Percentiles rank a stretch among this genome's conserved stretches.
These are phyloP conservation scores for Strobilomyces echinocephalus DNA, from an alignment of 768 basidiomycete species.

Conservation along the genomic window DNA sequence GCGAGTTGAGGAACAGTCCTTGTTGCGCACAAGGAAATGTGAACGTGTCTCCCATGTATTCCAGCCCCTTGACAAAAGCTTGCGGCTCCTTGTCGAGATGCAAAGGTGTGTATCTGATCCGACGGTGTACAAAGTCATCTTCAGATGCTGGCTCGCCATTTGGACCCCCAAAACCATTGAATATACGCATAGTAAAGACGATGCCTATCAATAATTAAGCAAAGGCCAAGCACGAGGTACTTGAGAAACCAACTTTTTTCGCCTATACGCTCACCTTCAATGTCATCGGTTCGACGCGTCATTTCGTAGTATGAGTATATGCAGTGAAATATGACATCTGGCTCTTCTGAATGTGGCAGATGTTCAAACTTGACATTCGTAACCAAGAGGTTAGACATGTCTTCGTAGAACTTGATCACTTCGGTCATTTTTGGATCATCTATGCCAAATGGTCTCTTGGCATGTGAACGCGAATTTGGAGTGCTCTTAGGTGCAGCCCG, in stretches of 20 bases:
- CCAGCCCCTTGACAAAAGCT: conserved; percentile 54
- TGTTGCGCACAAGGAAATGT: conserved; percentile 67
- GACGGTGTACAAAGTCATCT: conserved; percentile 31
- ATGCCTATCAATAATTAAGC: conserved; percentile 41
- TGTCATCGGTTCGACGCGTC: conserved; percentile 27
- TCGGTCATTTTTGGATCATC: conserved; percentile 57
- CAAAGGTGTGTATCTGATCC: conserved; percentile 54
- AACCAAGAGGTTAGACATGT: conserved; percentile 76
- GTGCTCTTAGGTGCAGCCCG: conserved; percentile 41
- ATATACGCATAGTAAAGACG: conserved; percentile 53
- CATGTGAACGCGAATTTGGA: conserved; percentile 31
- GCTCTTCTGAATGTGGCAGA: conserved; percentile 18
- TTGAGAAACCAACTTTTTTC: conserved; percentile 29
- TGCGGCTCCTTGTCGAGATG: conserved; percentile 57
- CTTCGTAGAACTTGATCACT: conserved; percentile 77
- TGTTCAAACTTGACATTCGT: conserved; percentile 51
- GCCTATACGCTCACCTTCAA: conserved; percentile 31
- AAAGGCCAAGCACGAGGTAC: background rate
- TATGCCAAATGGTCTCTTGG: conserved; percentile 32
- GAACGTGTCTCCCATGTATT: conserved; percentile 60
- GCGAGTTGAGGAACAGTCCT: conserved; percentile 59
- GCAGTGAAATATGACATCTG: conserved; percentile 64
- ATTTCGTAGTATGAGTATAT: conserved; percentile 51
- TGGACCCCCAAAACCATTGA: conserved; percentile 33
- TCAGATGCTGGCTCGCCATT: conserved; percentile 31